Evolutionary conservation across 1,284 basidiomycete species (phyloP).

Genomic region (Dichomitus squalens): DNA sequence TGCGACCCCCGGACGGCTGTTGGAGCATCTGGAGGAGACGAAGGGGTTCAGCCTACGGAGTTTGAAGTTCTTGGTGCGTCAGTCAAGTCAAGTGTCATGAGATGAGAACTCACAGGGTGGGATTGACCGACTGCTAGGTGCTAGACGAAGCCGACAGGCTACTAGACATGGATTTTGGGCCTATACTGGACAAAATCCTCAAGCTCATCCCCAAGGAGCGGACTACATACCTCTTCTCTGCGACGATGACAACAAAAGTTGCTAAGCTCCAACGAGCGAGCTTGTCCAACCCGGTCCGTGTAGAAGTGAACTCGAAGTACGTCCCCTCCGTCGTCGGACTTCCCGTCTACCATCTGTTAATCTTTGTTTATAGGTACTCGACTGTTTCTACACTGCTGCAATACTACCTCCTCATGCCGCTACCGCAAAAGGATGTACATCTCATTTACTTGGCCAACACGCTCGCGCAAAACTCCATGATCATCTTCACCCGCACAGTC

Average conservation of each 20-base stretch:
- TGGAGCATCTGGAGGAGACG: conserved; percentile 97
- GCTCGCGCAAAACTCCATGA: conserved; percentile 90
- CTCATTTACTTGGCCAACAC: conserved; percentile 91
- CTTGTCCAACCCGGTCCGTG: conserved; percentile 90
- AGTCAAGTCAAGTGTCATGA: not conserved
- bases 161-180: conserved; percentile 97
- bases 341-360: not conserved
- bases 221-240: conserved; percentile 96
- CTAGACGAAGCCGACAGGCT: conserved; percentile 98
- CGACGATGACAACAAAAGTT: conserved; percentile 99
- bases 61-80: conserved; percentile 85
- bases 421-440: conserved; percentile 92
- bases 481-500: conserved; percentile 96
- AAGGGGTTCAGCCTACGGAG: conserved; percentile 93
- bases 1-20: conserved; percentile 94
- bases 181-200: conserved; percentile 96
- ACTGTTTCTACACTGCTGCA: conserved; percentile 96
- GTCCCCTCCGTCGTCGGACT: conserved; percentile 29
- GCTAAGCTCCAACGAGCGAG: conserved; percentile 97
- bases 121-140: conserved; percentile 52
- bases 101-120: not conserved
- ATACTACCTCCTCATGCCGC: conserved; percentile 94
- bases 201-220: conserved; percentile 95
- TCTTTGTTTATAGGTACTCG: conserved; percentile 73
- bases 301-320: conserved; percentile 93